phyloP scores from a whole-genome alignment of 1,284 basidiomycete species.

The Porodaedalea pini region DNA sequence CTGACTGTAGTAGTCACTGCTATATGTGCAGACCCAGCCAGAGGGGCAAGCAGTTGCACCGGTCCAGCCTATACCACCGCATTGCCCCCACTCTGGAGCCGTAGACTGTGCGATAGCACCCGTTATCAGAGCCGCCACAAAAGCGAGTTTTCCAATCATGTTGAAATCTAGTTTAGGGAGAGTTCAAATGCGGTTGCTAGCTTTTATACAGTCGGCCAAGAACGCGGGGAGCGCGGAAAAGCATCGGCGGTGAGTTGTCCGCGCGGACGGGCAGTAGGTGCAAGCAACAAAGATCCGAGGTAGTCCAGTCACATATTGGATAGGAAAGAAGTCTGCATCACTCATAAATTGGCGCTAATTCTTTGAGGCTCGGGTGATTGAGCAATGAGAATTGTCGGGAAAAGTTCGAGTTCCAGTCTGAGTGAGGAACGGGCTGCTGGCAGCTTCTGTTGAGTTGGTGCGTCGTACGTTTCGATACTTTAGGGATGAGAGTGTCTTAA shows the following conservation, averaged over 20 bases:
- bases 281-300: too few species aligned
- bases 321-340: neutral
- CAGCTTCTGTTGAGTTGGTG: neutral
- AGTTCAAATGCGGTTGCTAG: neutral
- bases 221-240: neutral
- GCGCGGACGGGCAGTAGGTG: neutral
- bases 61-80: conserved; percentile 47
- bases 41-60: conserved; percentile 46
- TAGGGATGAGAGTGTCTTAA: too few species aligned
- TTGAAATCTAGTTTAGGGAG: neutral
- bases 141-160: conserved; percentile 12
- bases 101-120: conserved; percentile 27
- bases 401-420: neutral
- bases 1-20: conserved; percentile 41
- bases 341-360: neutral
- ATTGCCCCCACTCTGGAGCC: conserved; percentile 35
- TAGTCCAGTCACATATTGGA: neutral
- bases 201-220: neutral
- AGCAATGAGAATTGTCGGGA: neutral
- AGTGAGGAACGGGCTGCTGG: neutral
- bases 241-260: conserved; percentile 7
- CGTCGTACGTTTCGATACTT: neutral
- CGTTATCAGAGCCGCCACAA: conserved; percentile 22
- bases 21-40: conserved; percentile 45
- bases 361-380: neutral